These are phyloP conservation scores for Amylostereum areolatum DNA, from an alignment of 1,284 basidiomycete genomes.

Conservation along the genomic window DNA sequence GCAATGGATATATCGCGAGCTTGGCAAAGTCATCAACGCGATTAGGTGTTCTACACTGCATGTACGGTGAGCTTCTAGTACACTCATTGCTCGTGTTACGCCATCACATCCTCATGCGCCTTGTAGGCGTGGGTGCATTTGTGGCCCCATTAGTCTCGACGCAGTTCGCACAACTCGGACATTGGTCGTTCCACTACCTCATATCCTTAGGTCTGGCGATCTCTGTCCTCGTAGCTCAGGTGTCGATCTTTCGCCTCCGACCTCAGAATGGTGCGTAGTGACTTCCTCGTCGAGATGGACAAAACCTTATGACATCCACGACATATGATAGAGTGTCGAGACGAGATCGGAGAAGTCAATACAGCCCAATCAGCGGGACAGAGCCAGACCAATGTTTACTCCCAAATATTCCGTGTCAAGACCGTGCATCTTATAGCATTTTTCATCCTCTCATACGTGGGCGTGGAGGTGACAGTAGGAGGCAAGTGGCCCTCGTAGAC, in stretches of 20 bases:
- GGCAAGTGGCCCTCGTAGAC: conserved; percentile 24
- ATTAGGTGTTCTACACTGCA: conserved; percentile 35
- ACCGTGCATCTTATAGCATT: conserved; percentile 54
- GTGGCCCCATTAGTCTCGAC: conserved; percentile 56
- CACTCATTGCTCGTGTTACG: neutral
- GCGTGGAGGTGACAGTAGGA: conserved; percentile 60
- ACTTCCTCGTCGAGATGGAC: too few relatives aligned
- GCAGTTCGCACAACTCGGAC: conserved; percentile 43
- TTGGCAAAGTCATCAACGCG: conserved; percentile 18
- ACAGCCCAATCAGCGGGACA: too few relatives aligned
- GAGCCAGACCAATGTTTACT: conserved; percentile 32
- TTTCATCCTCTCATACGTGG: conserved; percentile 63
- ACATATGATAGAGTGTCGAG: too few relatives aligned
- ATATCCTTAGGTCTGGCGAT: conserved; percentile 50
- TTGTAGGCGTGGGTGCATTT: conserved; percentile 53
- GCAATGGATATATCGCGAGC: conserved; percentile 22
- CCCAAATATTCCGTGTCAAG: conserved; percentile 46
- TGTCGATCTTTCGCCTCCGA: conserved; percentile 46
- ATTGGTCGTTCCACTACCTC: conserved; percentile 63
- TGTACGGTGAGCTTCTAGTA: conserved; percentile 10
- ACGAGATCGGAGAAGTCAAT: too few relatives aligned
- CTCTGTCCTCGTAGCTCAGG: conserved; percentile 34
- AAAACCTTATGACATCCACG: too few relatives aligned
- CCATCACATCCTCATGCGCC: neutral
- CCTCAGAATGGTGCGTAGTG: conserved; percentile 25